Percentiles rank a stretch among this genome's conserved stretches.
These are phyloP conservation scores for Lasiodiplodia theobromae DNA, from an alignment of 2,329 filamentous ascomycete species.

Conservation along the genomic window DNA sequence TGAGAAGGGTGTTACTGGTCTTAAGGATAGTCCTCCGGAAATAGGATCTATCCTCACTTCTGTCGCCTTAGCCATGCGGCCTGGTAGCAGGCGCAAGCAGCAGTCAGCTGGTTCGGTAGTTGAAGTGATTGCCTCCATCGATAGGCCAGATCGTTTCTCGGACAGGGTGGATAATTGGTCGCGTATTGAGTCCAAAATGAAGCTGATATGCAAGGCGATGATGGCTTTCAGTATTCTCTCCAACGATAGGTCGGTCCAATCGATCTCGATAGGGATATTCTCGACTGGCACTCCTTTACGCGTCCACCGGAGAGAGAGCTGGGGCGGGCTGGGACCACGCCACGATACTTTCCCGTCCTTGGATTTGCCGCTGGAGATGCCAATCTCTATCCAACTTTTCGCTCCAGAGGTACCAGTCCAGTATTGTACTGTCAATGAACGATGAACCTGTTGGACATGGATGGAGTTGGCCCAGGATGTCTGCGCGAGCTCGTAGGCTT, in stretches of 20 bases:
- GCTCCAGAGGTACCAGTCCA: slow-evolving; percentile 75
- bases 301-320: slow-evolving; percentile 78
- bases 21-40: slow-evolving; percentile 77
- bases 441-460: slow-evolving; percentile 78
- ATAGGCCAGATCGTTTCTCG: slow-evolving; percentile 64
- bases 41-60: slow-evolving; percentile 76
- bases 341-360: slow-evolving; percentile 45
- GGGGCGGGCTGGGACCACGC: slow-evolving; percentile 43
- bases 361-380: slow-evolving; percentile 70
- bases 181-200: slow-evolving; percentile 73
- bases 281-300: slow-evolving; percentile 78
- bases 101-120: slow-evolving; percentile 70
- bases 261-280: slow-evolving; percentile 70
- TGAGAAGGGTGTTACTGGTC: slow-evolving; percentile 58
- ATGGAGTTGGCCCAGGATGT: slow-evolving; percentile 80
- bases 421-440: slow-evolving; percentile 87
- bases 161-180: slow-evolving; percentile 65
- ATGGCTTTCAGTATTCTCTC: slow-evolving; percentile 76
- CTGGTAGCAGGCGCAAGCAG: slow-evolving; percentile 72
- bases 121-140: slow-evolving; percentile 65
- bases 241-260: slow-evolving; percentile 72
- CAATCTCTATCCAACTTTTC: slow-evolving; percentile 92
- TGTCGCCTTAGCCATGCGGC: slow-evolving; percentile 62
- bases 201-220: slow-evolving; percentile 76
- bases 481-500: slow-evolving; percentile 73